Evolutionary conservation across 1,284 basidiomycete genomes (phyloP).

Genomic region (Ustilago vetiveriae): DNA sequence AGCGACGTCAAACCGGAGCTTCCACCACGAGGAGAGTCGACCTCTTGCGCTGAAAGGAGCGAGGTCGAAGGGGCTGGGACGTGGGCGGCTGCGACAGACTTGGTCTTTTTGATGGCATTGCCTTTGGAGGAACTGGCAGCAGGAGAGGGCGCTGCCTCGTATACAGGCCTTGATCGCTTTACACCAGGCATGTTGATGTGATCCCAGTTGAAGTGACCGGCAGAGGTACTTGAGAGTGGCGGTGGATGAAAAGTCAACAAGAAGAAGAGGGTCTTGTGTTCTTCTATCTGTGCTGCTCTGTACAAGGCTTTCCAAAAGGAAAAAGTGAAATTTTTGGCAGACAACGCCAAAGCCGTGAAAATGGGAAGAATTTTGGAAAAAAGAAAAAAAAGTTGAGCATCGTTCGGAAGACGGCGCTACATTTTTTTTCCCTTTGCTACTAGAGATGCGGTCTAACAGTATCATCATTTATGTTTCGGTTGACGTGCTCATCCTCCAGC

Average conservation of each 20-base stretch:
- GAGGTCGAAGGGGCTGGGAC: slow-evolving; percentile 28
- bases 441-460: no score
- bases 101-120: slow-evolving; percentile 26
- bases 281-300: no score
- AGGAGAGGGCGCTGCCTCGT: slow-evolving; percentile 31
- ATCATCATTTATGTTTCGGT: no score
- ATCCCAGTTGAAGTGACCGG: neutral
- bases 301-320: no score
- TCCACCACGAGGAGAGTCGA: slow-evolving; percentile 93
- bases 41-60: slow-evolving; percentile 61
- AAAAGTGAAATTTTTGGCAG: slow-evolving; percentile 1
- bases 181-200: slow-evolving; percentile 45
- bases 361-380: neutral
- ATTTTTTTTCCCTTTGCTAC: no score
- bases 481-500: no score
- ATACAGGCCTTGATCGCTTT: slow-evolving; percentile 42
- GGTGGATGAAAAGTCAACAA: neutral
- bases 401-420: no score
- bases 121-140: slow-evolving; percentile 34
- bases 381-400: no score
- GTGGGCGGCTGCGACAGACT: slow-evolving; percentile 10
- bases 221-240: slow-evolving; percentile 6
- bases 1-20: slow-evolving; percentile 79
- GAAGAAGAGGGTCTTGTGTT: neutral
- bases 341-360: no score